Percentiles rank a stretch among this genome's conserved stretches.
phyloP scores from a whole-genome alignment of 129 eudicot genomes.

The Artemisia annua region DNA sequence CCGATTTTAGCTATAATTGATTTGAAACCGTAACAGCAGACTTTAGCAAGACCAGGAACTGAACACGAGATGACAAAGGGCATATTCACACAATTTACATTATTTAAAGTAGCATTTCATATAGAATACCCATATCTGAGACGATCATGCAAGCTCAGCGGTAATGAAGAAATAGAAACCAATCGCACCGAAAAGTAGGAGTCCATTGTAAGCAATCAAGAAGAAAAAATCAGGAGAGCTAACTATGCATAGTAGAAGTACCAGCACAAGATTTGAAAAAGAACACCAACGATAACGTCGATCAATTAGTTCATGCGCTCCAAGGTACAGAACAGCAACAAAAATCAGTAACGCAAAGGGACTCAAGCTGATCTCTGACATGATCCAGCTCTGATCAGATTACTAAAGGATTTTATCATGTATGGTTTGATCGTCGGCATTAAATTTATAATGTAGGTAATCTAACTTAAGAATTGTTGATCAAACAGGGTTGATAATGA shows the following conservation, averaged over 20 bases:
- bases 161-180: slow-evolving; percentile 32
- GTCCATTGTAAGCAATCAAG: slow-evolving; percentile 21
- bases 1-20: too few relatives aligned
- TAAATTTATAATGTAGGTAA: slow-evolving; percentile 26
- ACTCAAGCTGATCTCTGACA: slow-evolving; percentile 27
- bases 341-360: slow-evolving; percentile 17
- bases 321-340: too few relatives aligned
- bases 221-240: slow-evolving; percentile 21
- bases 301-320: slow-evolving; percentile 22
- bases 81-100: background rate
- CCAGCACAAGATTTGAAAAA: slow-evolving; percentile 19
- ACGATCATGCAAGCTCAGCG: slow-evolving; percentile 21
- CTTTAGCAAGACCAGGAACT: background rate
- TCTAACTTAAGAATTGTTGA: slow-evolving; percentile 24
- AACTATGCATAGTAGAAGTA: slow-evolving; percentile 14
- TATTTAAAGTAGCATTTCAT: background rate
- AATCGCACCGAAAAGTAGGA: slow-evolving; percentile 19
- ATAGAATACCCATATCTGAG: background rate
- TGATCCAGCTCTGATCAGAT: background rate
- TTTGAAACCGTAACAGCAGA: too few relatives aligned
- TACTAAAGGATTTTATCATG: background rate
- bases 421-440: slow-evolving; percentile 6
- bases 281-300: slow-evolving; percentile 21
- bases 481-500: slow-evolving; percentile 24
- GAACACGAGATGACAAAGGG: background rate